Conservation (phyloP, 345 rosid species). For the Eutrema japonicum region DNA sequence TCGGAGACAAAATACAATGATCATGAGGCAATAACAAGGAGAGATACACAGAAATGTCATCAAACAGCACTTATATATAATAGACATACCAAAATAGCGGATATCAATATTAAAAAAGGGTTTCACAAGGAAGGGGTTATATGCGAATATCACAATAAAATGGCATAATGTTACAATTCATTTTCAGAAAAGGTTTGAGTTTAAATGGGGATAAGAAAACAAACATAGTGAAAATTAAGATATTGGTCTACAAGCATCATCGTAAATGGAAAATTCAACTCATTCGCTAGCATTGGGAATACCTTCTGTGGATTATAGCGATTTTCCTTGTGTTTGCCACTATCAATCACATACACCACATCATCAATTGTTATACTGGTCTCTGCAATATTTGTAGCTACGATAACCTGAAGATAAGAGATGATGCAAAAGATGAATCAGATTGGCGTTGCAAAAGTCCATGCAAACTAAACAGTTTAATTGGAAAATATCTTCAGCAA, state of each 20-base stretch:
- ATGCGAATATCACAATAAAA: not conserved
- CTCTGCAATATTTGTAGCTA: constrained; percentile 75
- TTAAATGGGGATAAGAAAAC: constrained; percentile 12
- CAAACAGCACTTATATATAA: not conserved
- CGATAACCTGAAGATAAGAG: constrained; percentile 63
- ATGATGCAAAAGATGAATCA: constrained; percentile 29
- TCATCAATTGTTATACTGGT: constrained; percentile 95
- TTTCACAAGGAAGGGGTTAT: constrained; percentile 5
- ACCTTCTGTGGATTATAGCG: constrained; percentile 94
- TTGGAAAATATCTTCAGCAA: constrained; percentile 1
- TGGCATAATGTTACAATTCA: not conserved
- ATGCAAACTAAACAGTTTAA: not conserved
- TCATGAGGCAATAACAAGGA: constrained; percentile 19
- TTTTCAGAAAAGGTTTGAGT: not conserved
- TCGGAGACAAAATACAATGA: constrained; percentile 1
- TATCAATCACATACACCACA: constrained; percentile 88
- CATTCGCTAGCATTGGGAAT: constrained; percentile 31
- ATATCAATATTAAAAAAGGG: not conserved
- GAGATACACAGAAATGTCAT: constrained; percentile 4
- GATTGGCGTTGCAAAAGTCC: constrained; percentile 6
- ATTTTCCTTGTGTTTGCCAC: constrained; percentile 94
- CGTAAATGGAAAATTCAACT: constrained; percentile 23
- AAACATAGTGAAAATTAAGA: not conserved
- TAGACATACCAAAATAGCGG: not conserved
- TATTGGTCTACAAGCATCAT: constrained; percentile 16